phyloP scores from a whole-genome alignment of 2,329 filamentous ascomycete species.

The Fusarium albidum region DNA sequence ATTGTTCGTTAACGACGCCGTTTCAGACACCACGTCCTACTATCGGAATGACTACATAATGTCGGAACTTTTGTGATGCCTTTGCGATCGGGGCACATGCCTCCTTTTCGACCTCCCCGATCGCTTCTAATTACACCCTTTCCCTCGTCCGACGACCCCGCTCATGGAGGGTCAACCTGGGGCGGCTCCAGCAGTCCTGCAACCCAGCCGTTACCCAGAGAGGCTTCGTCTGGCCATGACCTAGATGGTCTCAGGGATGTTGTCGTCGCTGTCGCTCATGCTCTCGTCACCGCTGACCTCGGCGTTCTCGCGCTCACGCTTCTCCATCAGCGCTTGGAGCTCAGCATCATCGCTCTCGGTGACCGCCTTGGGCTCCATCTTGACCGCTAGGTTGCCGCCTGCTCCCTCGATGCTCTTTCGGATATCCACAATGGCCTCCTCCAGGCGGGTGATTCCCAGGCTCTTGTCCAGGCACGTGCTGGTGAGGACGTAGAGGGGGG shows the following conservation, averaged over 20 bases:
- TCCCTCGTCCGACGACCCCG: constrained; percentile 37
- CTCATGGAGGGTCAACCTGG: constrained; percentile 16
- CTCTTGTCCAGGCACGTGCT: constrained; percentile 95
- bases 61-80: constrained; percentile 42
- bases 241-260: constrained; percentile 57
- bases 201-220: constrained; percentile 23
- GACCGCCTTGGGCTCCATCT: constrained; percentile 99
- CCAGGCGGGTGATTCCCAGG: constrained; percentile 82
- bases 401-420: constrained; percentile 79
- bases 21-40: constrained; percentile 41
- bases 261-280: constrained; percentile 93
- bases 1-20: constrained; percentile 40
- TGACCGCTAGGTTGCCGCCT: constrained; percentile 84
- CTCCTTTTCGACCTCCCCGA: constrained; percentile 32
- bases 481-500: constrained; percentile 94
- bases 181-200: constrained; percentile 28
- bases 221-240: constrained; percentile 26
- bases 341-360: constrained; percentile 98
- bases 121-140: constrained; percentile 40
- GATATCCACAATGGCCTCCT: constrained; percentile 90
- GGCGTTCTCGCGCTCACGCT: constrained; percentile 96
- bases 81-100: constrained; percentile 32
- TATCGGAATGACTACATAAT: constrained; percentile 41
- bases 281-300: constrained; percentile 98
- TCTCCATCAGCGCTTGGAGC: constrained; percentile 98